phyloP scores from a whole-genome alignment of 2,329 filamentous ascomycete species.

The Hypoxylon sp. region DNA sequence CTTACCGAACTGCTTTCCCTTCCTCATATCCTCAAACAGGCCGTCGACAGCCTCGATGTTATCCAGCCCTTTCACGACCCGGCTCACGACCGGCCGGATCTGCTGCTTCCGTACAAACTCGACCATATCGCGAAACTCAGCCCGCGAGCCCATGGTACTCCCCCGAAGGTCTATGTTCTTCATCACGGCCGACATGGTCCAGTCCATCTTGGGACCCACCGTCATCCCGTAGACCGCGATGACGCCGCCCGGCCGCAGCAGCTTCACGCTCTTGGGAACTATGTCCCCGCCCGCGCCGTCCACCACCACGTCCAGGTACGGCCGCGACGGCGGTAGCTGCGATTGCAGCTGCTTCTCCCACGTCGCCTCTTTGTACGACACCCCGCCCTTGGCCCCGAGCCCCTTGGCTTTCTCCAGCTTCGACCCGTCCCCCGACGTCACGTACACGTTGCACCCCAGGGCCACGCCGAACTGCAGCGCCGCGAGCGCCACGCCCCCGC shows the following conservation, averaged over 20 bases:
- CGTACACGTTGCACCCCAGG: constrained; percentile 82
- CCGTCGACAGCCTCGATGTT: constrained; percentile 84
- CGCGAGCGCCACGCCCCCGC: constrained; percentile 90
- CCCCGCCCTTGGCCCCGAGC: constrained; percentile 85
- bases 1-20: constrained; percentile 91
- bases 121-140: constrained; percentile 93
- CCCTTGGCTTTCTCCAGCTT: constrained; percentile 81
- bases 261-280: constrained; percentile 72
- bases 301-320: constrained; percentile 84
- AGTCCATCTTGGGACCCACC: constrained; percentile 85
- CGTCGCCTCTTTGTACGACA: constrained; percentile 80
- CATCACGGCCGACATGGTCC: constrained; percentile 85
- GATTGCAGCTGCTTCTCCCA: constrained; percentile 85
- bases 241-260: constrained; percentile 87
- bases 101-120: constrained; percentile 81
- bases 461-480: constrained; percentile 84
- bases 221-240: constrained; percentile 95
- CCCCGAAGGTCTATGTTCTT: constrained; percentile 91
- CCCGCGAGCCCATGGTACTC: constrained; percentile 90
- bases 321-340: constrained; percentile 74
- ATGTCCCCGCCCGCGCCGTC: constrained; percentile 93
- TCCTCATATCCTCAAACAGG: constrained; percentile 90
- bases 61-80: constrained; percentile 79
- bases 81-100: constrained; percentile 83
- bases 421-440: constrained; percentile 80